Evolutionary conservation across 2,329 filamentous ascomycete species (phyloP), one percentile per base, ranked within the genome.

Genomic region (Claviceps paspali): DNA sequence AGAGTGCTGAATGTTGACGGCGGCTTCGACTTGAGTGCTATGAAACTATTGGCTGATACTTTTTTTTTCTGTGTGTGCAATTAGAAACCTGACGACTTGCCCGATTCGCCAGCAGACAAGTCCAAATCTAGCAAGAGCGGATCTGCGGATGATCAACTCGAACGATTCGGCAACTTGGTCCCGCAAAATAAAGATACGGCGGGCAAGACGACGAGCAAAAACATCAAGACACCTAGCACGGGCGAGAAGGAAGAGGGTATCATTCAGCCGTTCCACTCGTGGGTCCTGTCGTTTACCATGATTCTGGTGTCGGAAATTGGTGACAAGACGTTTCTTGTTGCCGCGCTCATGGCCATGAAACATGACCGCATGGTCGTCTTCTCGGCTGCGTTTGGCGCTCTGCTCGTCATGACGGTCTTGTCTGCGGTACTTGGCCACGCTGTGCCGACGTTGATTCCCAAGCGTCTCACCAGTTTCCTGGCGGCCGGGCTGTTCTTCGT

Each of bases 331-430:
- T 98, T 98, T 65, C 70, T 98, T 30, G 85, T 98, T 17, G 91
- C 91, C 6, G 88, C 87, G 6, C 73, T 98, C 14, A 98, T 98
- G 91, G 91, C 91, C 10, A 98, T 98, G 91, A 91, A 94, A 56
- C 88, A 98, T 52, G 82, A 91, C 43, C 80, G 91, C 36, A 65
- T 94, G 45, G 72, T 96, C 10, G 91, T 98, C 43, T 98, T 98
- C 62, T 82, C 84, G 2, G 86, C 91, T 6, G 91, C 91, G n/a
- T 88, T 94, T 50, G 77, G 79, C 37, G 92, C 91, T 8, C 68
- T 98, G 32, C 74, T 94, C 41, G 73, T 82, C 54, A 98, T 98
- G 91, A 98, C 91, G 0, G 72, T 96, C 8, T 72, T 98, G 12
- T 96, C 91, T 1, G 91, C 91, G 7, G 68, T 96, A 5, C 70